Evolutionary conservation across 2,329 filamentous ascomycete genomes (phyloP), one percentile per base, ranked within the genome.

Genomic region (Colletotrichum eleusines): DNA sequence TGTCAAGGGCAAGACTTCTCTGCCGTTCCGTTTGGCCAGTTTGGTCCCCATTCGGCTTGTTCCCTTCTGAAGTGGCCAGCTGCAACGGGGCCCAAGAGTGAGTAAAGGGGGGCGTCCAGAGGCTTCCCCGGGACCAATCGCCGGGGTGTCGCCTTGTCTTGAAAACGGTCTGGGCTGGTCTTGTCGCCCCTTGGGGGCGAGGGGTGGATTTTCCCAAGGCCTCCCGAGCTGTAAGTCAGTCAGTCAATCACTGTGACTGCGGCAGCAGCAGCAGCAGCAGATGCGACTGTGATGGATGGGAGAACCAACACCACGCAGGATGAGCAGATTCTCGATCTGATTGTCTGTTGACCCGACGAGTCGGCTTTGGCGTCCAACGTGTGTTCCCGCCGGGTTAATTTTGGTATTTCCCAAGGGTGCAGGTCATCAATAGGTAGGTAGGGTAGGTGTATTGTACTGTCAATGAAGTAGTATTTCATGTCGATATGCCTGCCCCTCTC

Each of bases 31-130:
- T 53, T 63, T 63, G 61, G 61, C 38, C 61, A 42, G 26, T 63
- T 54, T 26, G 33, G 48, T 54, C 50, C 26, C 28, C 42, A 23
- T 53, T 31, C 46, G 55, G 35, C 33, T n/a, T 33, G 55, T 35
- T 14, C 33, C 35, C n/a, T 23, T 61, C n/a, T 53, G 28, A 42
- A 66, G 57, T 71, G 68, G 63, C 44, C 55, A 69, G 44, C 63
- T 71, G 68, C 68, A 68, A 57, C 64, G 64, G 38, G 57, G 64
- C 68, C 68, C 68, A 59, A 71, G 51, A 57, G 3, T 33, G 57
- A n/a, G 3, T 44, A 38, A 71, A 71, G 50, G 51, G 50, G 51
- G 64, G 68, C 63, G 64, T 38, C 46, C 35, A 55, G 51, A 46
- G 40, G 42, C 61, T 68, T 57, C 28, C 58, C 38, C 68, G 35